Conservation (phyloP, 768 basidiomycete species). For the Suillus occidentalis region DNA sequence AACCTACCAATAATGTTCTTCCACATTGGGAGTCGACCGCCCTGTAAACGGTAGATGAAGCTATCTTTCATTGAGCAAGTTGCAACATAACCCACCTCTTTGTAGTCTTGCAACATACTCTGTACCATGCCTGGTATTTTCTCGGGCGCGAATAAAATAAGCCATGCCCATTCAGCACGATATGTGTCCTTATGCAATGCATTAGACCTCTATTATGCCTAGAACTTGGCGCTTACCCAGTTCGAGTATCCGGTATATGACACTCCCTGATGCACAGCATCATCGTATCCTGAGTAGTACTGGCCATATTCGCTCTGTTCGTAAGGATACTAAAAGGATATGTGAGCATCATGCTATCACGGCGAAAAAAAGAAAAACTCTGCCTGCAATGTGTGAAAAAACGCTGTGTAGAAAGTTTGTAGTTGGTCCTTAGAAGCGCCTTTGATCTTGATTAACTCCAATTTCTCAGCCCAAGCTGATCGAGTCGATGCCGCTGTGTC, state of each 20-base stretch:
- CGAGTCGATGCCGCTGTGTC: constrained; percentile 49
- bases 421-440: constrained; percentile 50
- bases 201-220: background rate
- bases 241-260: constrained; percentile 83
- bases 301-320: constrained; percentile 64
- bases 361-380: constrained; percentile 1
- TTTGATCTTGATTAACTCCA: constrained; percentile 49
- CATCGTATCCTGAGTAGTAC: constrained; percentile 81
- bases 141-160: constrained; percentile 75
- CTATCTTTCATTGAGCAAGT: constrained; percentile 1
- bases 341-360: background rate
- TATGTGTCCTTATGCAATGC: constrained; percentile 60
- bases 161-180: constrained; percentile 78
- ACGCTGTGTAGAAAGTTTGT: constrained; percentile 57
- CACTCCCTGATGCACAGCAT: constrained; percentile 57
- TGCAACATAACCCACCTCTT: constrained; percentile 46
- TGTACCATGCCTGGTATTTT: constrained; percentile 70
- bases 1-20: constrained; percentile 71
- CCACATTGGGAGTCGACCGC: constrained; percentile 91
- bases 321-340: constrained; percentile 62
- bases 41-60: constrained; percentile 29
- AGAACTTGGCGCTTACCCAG: constrained; percentile 48
- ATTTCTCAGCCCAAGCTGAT: constrained; percentile 55
- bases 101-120: constrained; percentile 80
- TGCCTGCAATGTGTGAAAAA: constrained; percentile 65